Conservation (phyloP, 352 stramenopile genomes). For the Peronospora tabacina region DNA sequence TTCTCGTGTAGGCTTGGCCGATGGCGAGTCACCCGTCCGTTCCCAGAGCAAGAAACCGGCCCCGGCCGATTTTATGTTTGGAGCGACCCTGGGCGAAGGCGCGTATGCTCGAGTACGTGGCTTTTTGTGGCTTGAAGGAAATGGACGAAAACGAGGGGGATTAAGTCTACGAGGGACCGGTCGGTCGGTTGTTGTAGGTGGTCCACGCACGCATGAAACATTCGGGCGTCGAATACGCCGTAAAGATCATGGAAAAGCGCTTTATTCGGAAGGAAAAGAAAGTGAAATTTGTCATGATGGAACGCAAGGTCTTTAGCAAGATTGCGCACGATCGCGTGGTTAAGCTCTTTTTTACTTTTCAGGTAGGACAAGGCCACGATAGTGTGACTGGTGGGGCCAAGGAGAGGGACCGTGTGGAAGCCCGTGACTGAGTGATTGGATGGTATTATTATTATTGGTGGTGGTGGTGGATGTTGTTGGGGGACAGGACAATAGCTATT, state of each 20-base stretch:
- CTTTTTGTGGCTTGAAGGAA: too few relatives aligned
- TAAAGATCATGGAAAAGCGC: conserved; percentile 90
- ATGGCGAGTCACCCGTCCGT: conserved; percentile 33
- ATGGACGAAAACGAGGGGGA: too few relatives aligned
- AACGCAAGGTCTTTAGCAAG: conserved; percentile 87
- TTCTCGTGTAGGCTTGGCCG: conserved; percentile 25
- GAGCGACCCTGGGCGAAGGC: conserved; percentile 78
- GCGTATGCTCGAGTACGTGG: conserved; percentile 69
- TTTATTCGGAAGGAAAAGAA: conserved; percentile 90
- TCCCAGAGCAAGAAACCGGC: conserved; percentile 62
- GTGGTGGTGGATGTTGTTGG: neutral
- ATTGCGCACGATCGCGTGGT: conserved; percentile 83
- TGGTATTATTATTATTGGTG: neutral
- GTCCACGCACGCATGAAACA: conserved; percentile 88
- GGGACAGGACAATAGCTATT: conserved; percentile 49
- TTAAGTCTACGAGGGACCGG: too few relatives aligned
- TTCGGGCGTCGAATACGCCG: conserved; percentile 74
- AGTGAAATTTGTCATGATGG: conserved; percentile 89
- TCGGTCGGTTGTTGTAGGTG: conserved; percentile 41
- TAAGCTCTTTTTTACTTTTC: conserved; percentile 88
- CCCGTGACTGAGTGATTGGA: too few relatives aligned
- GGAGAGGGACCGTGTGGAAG: too few relatives aligned
- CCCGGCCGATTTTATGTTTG: conserved; percentile 86
- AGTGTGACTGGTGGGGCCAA: too few relatives aligned
- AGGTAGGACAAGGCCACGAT: conserved; percentile 33